A percentile compares a stretch with the other conserved stretches of the same genome.
These are phyloP conservation scores for Lablab purpureus DNA, from an alignment of 306 rosid genomes.

Conservation along the genomic window DNA sequence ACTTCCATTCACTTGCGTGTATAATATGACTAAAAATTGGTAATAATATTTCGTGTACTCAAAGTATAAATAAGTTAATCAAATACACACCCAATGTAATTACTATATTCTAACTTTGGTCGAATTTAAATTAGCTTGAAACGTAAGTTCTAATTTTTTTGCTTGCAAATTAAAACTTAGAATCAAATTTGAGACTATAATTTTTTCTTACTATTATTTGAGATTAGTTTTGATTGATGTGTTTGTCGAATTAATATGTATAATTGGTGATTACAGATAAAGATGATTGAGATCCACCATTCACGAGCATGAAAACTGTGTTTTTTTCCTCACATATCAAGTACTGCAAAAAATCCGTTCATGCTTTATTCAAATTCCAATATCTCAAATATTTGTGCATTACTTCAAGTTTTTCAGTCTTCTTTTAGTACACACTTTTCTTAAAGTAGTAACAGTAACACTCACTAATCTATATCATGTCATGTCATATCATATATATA, in stretches of 20 bases:
- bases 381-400: neutral
- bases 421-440: neutral
- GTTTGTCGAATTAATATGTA: neutral
- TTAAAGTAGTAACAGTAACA: neutral
- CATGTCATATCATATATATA: too few relatives aligned
- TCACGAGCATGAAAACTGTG: slow-evolving; percentile 29
- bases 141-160: neutral
- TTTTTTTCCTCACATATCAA: neutral
- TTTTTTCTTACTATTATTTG: neutral
- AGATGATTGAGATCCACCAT: neutral
- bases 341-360: neutral
- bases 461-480: too few relatives aligned
- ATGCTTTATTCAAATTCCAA: neutral
- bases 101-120: neutral
- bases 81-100: neutral
- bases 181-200: neutral
- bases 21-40: neutral
- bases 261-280: neutral
- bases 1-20: neutral
- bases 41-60: neutral
- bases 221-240: neutral
- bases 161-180: neutral
- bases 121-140: neutral
- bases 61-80: neutral
- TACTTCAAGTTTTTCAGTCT: neutral